These are phyloP conservation scores for Collybia sp. DNA, from an alignment of 768 basidiomycete genomes.

Conservation along the genomic window DNA sequence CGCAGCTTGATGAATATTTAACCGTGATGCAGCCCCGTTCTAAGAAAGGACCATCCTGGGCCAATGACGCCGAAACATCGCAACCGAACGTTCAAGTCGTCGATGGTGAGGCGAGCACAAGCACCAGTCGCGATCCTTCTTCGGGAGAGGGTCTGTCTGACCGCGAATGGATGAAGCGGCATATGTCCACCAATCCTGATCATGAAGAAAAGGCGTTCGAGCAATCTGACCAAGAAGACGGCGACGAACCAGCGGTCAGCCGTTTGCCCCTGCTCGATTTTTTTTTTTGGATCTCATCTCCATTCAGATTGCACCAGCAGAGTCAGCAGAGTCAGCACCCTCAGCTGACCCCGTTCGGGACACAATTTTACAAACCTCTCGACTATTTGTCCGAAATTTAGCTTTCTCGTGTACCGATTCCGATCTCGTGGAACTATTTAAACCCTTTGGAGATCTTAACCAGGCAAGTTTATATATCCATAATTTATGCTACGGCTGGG, in stretches of 20 bases:
- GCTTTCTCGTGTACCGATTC: slow-evolving; percentile 75
- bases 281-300: background rate
- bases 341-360: slow-evolving; percentile 34
- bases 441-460: slow-evolving; percentile 62
- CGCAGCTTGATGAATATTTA: slow-evolving; percentile 62
- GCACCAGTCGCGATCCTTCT: slow-evolving; percentile 14
- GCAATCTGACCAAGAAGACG: slow-evolving; percentile 58
- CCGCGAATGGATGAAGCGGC: slow-evolving; percentile 69
- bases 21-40: slow-evolving; percentile 65
- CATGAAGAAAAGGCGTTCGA: slow-evolving; percentile 47
- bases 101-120: slow-evolving; percentile 5
- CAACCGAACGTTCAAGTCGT: slow-evolving; percentile 8
- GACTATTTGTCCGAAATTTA: slow-evolving; percentile 94
- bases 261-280: background rate
- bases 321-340: slow-evolving; percentile 9
- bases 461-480: slow-evolving; percentile 51
- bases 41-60: slow-evolving; percentile 62
- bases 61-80: slow-evolving; percentile 35
- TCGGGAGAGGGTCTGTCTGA: slow-evolving; percentile 48
- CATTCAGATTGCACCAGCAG: slow-evolving; percentile 7
- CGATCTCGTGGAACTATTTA: slow-evolving; percentile 65
- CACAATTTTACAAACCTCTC: slow-evolving; percentile 67
- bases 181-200: slow-evolving; percentile 48
- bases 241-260: background rate
- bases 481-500: no score